phyloP scores from a whole-genome alignment of 306 rosid species.

The Malus sylvestris region DNA sequence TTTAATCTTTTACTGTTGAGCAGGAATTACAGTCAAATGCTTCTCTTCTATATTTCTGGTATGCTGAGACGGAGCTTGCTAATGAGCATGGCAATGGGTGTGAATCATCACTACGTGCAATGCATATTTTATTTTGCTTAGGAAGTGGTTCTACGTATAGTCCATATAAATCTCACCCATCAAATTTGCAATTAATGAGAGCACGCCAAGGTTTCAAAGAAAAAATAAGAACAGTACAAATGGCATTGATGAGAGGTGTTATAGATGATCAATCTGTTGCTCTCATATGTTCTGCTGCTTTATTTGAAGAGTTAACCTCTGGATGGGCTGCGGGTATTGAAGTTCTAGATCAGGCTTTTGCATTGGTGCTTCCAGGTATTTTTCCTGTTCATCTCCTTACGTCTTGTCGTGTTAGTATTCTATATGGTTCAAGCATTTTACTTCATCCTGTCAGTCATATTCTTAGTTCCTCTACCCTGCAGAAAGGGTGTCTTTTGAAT shows the following conservation, averaged over 20 bases:
- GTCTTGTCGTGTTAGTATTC: neutral
- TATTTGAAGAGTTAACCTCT: constrained; percentile 75
- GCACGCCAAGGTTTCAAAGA: constrained; percentile 93
- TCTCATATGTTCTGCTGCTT: constrained; percentile 70
- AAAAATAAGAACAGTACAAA: constrained; percentile 52
- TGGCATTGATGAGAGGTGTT: constrained; percentile 67
- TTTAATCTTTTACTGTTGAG: constrained; percentile 16
- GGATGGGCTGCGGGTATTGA: constrained; percentile 68
- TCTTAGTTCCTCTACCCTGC: neutral
- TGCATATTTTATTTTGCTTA: constrained; percentile 72
- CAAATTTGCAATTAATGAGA: constrained; percentile 72
- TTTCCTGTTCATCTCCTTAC: constrained; percentile 1
- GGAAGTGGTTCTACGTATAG: constrained; percentile 62
- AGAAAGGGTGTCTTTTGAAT: neutral
- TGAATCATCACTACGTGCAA: constrained; percentile 50
- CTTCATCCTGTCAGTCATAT: neutral
- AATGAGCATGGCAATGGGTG: constrained; percentile 17
- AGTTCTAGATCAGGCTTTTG: constrained; percentile 76
- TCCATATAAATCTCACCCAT: constrained; percentile 62
- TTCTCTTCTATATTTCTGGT: constrained; percentile 82
- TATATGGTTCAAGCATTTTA: neutral
- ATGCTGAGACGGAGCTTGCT: constrained; percentile 82
- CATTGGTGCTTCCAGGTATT: constrained; percentile 88
- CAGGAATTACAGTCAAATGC: constrained; percentile 64
- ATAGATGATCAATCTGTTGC: constrained; percentile 73